Percentiles rank a stretch among this genome's conserved stretches.
Evolutionary conservation across 257 asterid species (phyloP).

Genomic region (Eucommia ulmoides): DNA sequence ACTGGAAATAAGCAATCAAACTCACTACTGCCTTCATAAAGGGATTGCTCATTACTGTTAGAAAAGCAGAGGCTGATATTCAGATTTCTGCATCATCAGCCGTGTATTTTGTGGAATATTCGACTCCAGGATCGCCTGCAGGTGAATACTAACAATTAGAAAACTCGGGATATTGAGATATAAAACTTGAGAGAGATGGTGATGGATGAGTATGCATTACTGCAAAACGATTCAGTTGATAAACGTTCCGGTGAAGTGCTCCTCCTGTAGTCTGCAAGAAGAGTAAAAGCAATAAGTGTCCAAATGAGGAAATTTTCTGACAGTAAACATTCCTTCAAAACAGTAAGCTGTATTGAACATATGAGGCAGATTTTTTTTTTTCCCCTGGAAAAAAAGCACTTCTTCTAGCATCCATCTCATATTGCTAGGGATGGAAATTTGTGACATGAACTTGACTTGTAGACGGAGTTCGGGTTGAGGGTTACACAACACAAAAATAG

Average conservation of each 20-base stretch:
- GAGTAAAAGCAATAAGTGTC: too few species aligned
- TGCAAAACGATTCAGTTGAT: slow-evolving; percentile 11
- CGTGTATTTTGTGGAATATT: slow-evolving; percentile 16
- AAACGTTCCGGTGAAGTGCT: slow-evolving; percentile 13
- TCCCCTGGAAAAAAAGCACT: too few species aligned
- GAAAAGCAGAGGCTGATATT: slow-evolving; percentile 13
- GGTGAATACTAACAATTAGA: neutral
- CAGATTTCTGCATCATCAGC: slow-evolving; percentile 17
- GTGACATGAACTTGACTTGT: too few species aligned
- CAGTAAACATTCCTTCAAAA: too few species aligned
- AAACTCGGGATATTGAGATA: neutral
- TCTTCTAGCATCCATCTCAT: too few species aligned
- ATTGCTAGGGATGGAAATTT: too few species aligned
- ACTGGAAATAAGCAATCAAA: neutral
- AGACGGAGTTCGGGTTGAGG: too few species aligned
- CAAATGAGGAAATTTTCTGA: too few species aligned
- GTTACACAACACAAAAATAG: too few species aligned
- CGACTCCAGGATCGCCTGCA: slow-evolving; percentile 40
- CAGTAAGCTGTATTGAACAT: too few species aligned
- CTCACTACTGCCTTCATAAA: neutral
- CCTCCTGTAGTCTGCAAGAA: too few species aligned
- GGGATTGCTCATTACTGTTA: neutral
- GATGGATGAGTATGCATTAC: slow-evolving; percentile 8
- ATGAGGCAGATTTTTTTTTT: too few species aligned
- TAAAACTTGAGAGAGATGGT: neutral